Evolutionary conservation across 805 yeast species (phyloP), one percentile per base, ranked within the genome.

Genomic region (Lipomyces starkeyi): DNA sequence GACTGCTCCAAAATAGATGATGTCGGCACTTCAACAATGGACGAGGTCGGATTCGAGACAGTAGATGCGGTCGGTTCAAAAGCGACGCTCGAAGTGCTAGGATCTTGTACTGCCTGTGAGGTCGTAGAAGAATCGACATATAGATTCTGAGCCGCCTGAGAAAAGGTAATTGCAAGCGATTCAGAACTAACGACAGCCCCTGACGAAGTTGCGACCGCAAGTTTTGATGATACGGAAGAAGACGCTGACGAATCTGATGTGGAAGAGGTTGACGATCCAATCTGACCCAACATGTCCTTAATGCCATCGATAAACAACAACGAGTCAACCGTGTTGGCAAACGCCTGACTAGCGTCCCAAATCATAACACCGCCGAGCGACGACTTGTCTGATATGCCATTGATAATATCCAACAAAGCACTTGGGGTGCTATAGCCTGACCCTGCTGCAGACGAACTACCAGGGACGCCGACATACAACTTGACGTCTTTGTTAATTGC

Each of bases 321-420:
- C 49, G 85, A 88, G 67, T 81, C 81, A 49, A 82, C 81, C 63
- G 83, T 81, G 71, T 85, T 83, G 67, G 82, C 78, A 74, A 84
- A 83, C 22, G 85, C 85, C 71, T 86, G 86, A 29, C 67, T 61
- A 3, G 71, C 71, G 22, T 68, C 66, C 97, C 97, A 92, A 72
- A 91, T 80, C 83, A 89, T 86, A 71, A 92, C 85, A 40, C 91
- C 88, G 25, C 89, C 88, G 69, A 92, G 84, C 64, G 85, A 81
- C 2, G 82, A 76, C 58, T 67, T 65, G 54, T 63, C 49, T 62
- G 75, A 73, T n/a, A 77, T 70, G 29, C 49, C 75, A 62, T 82
- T 73, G 3, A 74, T 62, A 22, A 78, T 74, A 47, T 65, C 56
- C n/a, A 11, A 76, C 37, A 82, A 75, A 37, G 81, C 84, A 25